A percentile compares a stretch with the other conserved stretches of the same genome.
Evolutionary conservation across 768 basidiomycete genomes (phyloP).

Genomic region (Leccinum imitatum): DNA sequence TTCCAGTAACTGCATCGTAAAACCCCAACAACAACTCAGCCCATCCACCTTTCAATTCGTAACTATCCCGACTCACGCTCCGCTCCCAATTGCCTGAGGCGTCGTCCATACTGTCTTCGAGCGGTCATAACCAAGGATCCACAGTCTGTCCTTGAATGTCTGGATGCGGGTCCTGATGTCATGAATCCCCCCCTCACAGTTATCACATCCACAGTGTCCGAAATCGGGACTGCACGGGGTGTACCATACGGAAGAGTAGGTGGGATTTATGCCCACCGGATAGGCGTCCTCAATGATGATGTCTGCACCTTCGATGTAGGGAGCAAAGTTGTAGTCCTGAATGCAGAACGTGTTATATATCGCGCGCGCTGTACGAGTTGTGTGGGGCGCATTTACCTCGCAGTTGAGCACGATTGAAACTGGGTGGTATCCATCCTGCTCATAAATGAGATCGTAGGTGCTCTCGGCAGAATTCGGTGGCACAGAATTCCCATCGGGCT

Average conservation of each 20-base stretch:
- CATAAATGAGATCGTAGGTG: conserved; percentile 47
- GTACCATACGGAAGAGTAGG: conserved; percentile 57
- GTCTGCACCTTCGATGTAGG: conserved; percentile 62
- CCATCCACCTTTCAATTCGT: neutral
- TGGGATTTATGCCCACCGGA: conserved; percentile 55
- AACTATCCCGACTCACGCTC: conserved; percentile 23
- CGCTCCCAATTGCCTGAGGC: conserved; percentile 72
- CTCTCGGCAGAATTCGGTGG: conserved; percentile 55
- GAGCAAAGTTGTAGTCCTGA: conserved; percentile 60
- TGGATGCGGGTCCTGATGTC: conserved; percentile 70
- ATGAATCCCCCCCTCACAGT: conserved; percentile 60
- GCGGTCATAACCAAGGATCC: conserved; percentile 62
- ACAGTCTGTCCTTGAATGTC: conserved; percentile 56
- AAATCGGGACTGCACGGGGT: conserved; percentile 62
- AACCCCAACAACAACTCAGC: neutral
- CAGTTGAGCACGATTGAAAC: conserved; percentile 56
- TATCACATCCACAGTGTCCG: conserved; percentile 74
- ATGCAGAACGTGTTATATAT: neutral
- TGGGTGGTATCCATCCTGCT: conserved; percentile 58
- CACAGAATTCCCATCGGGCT: conserved; percentile 68
- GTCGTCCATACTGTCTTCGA: conserved; percentile 74
- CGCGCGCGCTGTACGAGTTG: no score
- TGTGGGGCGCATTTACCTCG: conserved; percentile 14
- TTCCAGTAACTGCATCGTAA: conserved; percentile 26
- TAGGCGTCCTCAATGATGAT: conserved; percentile 55